Evolutionary conservation across 176 grass and related monocot species (phyloP).

Genomic region (Thinopyrum elongatum): DNA sequence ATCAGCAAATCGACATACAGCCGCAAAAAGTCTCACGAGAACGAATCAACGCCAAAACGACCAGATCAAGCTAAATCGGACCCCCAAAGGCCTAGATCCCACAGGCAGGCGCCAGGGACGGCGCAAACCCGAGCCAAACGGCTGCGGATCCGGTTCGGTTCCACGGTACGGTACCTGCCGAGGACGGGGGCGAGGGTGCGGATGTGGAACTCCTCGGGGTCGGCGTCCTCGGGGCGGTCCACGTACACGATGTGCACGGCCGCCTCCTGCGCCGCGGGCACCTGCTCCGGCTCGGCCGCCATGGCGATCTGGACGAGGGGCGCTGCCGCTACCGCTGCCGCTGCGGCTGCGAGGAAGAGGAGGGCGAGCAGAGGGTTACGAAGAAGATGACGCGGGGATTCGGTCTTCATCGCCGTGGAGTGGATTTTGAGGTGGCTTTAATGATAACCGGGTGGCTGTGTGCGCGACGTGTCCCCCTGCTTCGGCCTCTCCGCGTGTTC

Average conservation of each 20-base stretch:
- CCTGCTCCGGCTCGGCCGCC: constrained; percentile 38
- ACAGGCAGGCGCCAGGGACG: not conserved
- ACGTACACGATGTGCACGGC: constrained; percentile 84
- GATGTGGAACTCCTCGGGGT: constrained; percentile 90
- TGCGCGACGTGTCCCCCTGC: not conserved
- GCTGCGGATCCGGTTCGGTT: not conserved
- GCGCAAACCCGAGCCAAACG: not conserved
- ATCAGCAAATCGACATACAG: constrained; percentile 7
- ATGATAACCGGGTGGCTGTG: not conserved
- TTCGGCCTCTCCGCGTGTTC: not conserved
- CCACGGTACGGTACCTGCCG: constrained; percentile 46
- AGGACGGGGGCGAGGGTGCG: constrained; percentile 62
- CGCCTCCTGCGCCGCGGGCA: constrained; percentile 34
- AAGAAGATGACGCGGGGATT: not conserved
- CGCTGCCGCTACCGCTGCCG: constrained; percentile 9
- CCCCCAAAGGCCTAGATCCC: not conserved
- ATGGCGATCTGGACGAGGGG: constrained; percentile 25
- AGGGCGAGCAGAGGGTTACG: not conserved
- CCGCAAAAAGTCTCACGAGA: not conserved
- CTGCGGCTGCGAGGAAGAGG: constrained; percentile 24
- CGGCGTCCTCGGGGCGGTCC: constrained; percentile 57
- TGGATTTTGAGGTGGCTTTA: not conserved
- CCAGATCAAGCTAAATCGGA: not conserved
- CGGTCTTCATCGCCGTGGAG: constrained; percentile 27
- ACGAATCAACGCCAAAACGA: not conserved